Base-by-base conservation (phyloP, 2,329 filamentous ascomycete genomes). In the Alternaria gaisen region DNA sequence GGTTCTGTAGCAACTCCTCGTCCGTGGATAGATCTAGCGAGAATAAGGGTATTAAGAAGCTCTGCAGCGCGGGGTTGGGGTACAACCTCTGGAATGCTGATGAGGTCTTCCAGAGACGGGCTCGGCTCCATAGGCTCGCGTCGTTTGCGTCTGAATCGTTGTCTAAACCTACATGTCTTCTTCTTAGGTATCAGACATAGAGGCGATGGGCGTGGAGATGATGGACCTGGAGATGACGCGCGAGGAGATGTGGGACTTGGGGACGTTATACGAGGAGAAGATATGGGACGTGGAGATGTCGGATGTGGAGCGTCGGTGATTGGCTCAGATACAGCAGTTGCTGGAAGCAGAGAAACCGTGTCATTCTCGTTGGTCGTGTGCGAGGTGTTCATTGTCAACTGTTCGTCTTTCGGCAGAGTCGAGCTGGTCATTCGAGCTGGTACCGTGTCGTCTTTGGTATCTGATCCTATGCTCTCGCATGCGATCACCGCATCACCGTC, bases 401-500 rank as follows among this genome's bases (percentile, higher is more conserved):
- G 38, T 2, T 22, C 10, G 18, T 42, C 40, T 42, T 24, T 1
- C 10, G 20, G 20, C 4, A 20, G 40, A 8, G 1, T 24, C 10
- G 40, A 24, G 1, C 1, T 6, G 12, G 12, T 24, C 24, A 8
- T 16, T 5, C 7, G 40, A 16, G 40, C 20, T 24, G 20, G 20
- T 42, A 14, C 20, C 6, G 11, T 7, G 40, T 24, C 40, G 40
- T 42, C 40, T 10, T 24, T 24, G 6, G 18, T 24, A 22, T 41
- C 10, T 4, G 10, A 0, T 22, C 8, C n/a, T 41, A 0, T 0
- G 18, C 18, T 41, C 5, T 4, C 18, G 10, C 3, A 22, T 5
- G 11, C 12, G 20, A 3, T 6, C 5, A 12, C 20, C 20, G 10
- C 20, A 42, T 24, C 6, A 12, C 20, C 20, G 22, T 42, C 7